Evolutionary conservation across 2,329 filamentous ascomycete species (phyloP).

Genomic region (Ascomycota sp.): DNA sequence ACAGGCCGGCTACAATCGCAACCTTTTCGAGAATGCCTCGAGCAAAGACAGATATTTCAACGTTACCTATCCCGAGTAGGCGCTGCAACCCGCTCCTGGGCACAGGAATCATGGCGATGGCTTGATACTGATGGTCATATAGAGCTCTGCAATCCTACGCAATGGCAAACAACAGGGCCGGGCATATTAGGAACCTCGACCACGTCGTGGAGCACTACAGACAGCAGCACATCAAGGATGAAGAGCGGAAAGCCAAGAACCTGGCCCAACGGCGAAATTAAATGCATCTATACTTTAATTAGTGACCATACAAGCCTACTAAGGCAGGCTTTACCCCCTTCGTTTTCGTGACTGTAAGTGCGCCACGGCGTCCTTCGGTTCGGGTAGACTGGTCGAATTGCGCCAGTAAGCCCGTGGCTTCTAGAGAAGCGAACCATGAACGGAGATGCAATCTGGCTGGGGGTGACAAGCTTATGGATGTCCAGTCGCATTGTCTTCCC

Average conservation of each 20-base stretch:
- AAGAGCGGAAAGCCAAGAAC: slow-evolving; percentile 30
- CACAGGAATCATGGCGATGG: not conserved
- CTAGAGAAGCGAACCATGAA: no score
- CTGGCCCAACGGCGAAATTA: slow-evolving; percentile 17
- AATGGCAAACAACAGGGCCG: slow-evolving; percentile 30
- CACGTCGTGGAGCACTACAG: slow-evolving; percentile 34
- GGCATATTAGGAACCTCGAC: slow-evolving; percentile 30
- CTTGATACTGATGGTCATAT: not conserved
- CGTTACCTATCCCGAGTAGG: slow-evolving; percentile 35
- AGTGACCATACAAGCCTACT: no score
- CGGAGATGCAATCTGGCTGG: no score
- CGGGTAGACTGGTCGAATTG: no score
- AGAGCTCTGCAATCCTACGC: slow-evolving; percentile 29
- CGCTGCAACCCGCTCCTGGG: slow-evolving; percentile 4
- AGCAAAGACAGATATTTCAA: slow-evolving; percentile 24
- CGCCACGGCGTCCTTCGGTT: no score
- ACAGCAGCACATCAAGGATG: slow-evolving; percentile 28
- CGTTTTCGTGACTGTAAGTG: no score
- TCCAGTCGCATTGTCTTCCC: no score
- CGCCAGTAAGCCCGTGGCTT: no score
- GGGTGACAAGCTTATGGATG: no score
- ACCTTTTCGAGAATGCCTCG: slow-evolving; percentile 25
- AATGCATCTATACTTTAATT: not conserved
- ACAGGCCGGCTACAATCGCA: slow-evolving; percentile 34
- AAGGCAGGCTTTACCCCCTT: no score